Evolutionary conservation across 2,329 filamentous ascomycete genomes (phyloP).

Genomic region (Diplocarpon rosae): DNA sequence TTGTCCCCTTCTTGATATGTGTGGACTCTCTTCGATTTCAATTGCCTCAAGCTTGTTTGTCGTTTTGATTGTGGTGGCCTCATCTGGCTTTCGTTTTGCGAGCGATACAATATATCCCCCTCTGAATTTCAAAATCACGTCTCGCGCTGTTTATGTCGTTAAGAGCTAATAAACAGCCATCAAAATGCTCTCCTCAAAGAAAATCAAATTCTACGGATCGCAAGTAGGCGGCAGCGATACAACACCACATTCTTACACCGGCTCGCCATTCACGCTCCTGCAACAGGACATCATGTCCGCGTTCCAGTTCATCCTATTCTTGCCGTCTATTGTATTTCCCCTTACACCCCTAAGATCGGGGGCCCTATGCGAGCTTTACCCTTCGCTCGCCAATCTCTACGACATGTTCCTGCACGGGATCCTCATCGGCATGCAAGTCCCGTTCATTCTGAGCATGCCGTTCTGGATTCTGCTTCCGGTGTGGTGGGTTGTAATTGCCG

Average conservation of each 20-base stretch:
- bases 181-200: not conserved
- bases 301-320: slow-evolving; percentile 24
- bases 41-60: too few relatives aligned
- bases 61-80: too few relatives aligned
- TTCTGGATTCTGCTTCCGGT: slow-evolving; percentile 37
- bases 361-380: slow-evolving; percentile 52
- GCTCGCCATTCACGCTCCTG: slow-evolving; percentile 29
- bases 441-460: slow-evolving; percentile 49
- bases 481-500: slow-evolving; percentile 33
- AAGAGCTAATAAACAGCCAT: not conserved
- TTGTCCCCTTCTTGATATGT: too few relatives aligned
- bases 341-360: slow-evolving; percentile 40
- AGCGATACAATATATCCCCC: too few relatives aligned
- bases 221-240: slow-evolving; percentile 46
- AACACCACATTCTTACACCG: slow-evolving; percentile 51
- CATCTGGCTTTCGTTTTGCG: too few relatives aligned
- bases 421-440: slow-evolving; percentile 46
- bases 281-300: slow-evolving; percentile 31
- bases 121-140: too few relatives aligned
- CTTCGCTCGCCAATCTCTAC: slow-evolving; percentile 43
- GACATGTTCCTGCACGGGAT: slow-evolving; percentile 47
- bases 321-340: slow-evolving; percentile 53
- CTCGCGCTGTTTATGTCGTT: too few relatives aligned
- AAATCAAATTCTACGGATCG: slow-evolving; percentile 44
- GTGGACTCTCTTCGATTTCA: too few relatives aligned